Base-by-base conservation (phyloP, 805 yeast species). In the Nakazawaea molendinolei region DNA sequence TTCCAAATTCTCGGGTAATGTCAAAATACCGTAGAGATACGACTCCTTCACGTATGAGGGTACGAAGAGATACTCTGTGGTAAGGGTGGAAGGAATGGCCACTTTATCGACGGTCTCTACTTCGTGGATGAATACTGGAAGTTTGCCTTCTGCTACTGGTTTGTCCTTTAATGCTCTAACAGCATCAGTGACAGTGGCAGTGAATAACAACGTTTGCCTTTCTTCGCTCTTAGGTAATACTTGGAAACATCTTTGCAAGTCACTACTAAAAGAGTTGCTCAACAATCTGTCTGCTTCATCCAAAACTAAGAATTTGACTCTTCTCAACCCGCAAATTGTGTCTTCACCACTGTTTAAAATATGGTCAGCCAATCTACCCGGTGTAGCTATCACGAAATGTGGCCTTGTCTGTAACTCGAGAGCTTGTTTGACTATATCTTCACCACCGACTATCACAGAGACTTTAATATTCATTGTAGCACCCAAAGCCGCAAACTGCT, bases 241-340 rank as follows among this genome's bases (percentile, higher is more conserved):
- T 5, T 67, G 63, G 49, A 90, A 71, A 51, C 96, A 86, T 16
- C 74, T 69, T 33, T 72, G 71, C 41, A 92, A 63, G 57, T 90
- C 95, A 23, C 75, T 70, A 8, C 89, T 80, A 58, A 92, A 87
- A 31, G 94, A 82, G 38, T 79, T 76, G 31, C 92, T 85, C 44
- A 92, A 70, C 21, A 92, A 62, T 43, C 96, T 71, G 67, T 92
- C 98, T 1, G 98, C 98, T 63, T 90, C 98, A 67, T 92, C 98
- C 2, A 92, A 63, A 3, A 92, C 97, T 36, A 92, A 63, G 51
- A 68, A 92, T 53, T 80, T 79, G 13, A 83, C 80, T 46, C 94
- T 68, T 47, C 79, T 75, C 33, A 92, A 63, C 0, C 96, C 95
- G 25, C 74, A 66, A 0, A 82, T 67, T 4, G 94, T 84, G 43